Base-by-base conservation (phyloP, 306 rosid genomes). In the Trifolium repens region DNA sequence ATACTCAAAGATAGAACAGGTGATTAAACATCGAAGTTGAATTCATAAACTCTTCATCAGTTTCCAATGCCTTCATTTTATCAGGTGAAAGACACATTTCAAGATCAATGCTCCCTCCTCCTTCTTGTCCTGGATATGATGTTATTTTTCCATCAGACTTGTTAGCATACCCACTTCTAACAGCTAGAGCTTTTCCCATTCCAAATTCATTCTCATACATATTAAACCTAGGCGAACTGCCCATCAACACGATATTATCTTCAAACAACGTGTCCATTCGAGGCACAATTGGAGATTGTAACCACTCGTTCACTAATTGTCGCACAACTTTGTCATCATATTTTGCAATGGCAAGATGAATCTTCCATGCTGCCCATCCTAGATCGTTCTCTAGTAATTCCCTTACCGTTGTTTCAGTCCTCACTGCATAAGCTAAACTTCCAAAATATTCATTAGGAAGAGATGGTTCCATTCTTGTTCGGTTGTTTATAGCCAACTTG, bases 151-250 rank as follows among this genome's bases (percentile, higher is more conserved):
- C 91, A 12, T 72, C 78, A 53, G 69, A 77, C 32, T 90, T 92
- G 71, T 86, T 67, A 0, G 85, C 90, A 53, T 85, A 89, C 0
- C 96, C 92, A 54, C 91, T 85, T 3, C 80, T 72, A 37, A 86
- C 72, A 11, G 82, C 84, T 76, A 88, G 22, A 0, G 89, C 88
- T 71, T 89, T 88, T 9, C 92, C 98, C 94, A 90, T 85, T 42
- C 98, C 94, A 66, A 92, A 90, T 43, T 90, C 88, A 46, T 74
- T 83, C 19, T 85, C 89, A 61, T 84, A 90, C 86, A 81, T 77
- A 39, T 84, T 66, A 67, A 90, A 90, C 50, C 89, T 81, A 0
- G 92, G 91, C 3, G 92, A 85, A 54, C 94, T 90, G 6, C 84
- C 73, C 78, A 90, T 74, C 78, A 83, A 12, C 60, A 93, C 83